Conservation (phyloP, 331 rosid genomes). For the Quercus lobata region DNA sequence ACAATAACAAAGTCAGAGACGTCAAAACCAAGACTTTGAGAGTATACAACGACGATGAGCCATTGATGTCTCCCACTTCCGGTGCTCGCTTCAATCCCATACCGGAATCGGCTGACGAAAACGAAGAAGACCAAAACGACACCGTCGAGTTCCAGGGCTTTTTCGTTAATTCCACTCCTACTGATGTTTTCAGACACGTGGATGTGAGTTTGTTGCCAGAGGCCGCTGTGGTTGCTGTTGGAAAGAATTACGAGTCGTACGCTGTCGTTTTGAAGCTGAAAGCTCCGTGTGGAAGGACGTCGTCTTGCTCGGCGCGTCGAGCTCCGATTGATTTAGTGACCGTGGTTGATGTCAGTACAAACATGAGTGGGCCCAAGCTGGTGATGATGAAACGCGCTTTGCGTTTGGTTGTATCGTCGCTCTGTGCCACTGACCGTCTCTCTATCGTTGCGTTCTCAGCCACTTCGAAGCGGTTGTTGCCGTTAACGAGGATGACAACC, state of each 20-base stretch:
- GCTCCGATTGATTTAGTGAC: slow-evolving; percentile 74
- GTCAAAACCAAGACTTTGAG: slow-evolving; percentile 43
- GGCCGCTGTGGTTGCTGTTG: slow-evolving; percentile 70
- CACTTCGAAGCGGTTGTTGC: slow-evolving; percentile 69
- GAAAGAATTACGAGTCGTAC: slow-evolving; percentile 57
- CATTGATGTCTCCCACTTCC: slow-evolving; percentile 63
- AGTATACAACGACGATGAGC: slow-evolving; percentile 87
- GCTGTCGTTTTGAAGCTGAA: slow-evolving; percentile 64
- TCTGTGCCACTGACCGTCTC: slow-evolving; percentile 64
- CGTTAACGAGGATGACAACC: slow-evolving; percentile 60
- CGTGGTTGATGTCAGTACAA: slow-evolving; percentile 65
- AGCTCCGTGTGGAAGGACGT: slow-evolving; percentile 34
- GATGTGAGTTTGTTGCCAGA: slow-evolving; percentile 60
- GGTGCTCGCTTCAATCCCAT: slow-evolving; percentile 76
- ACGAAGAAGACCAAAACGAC: slow-evolving; percentile 51
- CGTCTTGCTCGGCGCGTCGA: slow-evolving; percentile 17
- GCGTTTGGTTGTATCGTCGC: slow-evolving; percentile 60
- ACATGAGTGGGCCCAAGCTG: slow-evolving; percentile 42
- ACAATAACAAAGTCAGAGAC: slow-evolving; percentile 18
- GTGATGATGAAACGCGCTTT: slow-evolving; percentile 65
- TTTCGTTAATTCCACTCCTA: slow-evolving; percentile 36
- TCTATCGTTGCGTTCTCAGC: slow-evolving; percentile 83
- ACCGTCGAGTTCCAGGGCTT: slow-evolving; percentile 63
- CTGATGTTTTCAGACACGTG: slow-evolving; percentile 10
- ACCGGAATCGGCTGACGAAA: slow-evolving; percentile 86